These are phyloP conservation scores for Brassica balearica DNA, from an alignment of 441 rosid species.

Conservation along the genomic window DNA sequence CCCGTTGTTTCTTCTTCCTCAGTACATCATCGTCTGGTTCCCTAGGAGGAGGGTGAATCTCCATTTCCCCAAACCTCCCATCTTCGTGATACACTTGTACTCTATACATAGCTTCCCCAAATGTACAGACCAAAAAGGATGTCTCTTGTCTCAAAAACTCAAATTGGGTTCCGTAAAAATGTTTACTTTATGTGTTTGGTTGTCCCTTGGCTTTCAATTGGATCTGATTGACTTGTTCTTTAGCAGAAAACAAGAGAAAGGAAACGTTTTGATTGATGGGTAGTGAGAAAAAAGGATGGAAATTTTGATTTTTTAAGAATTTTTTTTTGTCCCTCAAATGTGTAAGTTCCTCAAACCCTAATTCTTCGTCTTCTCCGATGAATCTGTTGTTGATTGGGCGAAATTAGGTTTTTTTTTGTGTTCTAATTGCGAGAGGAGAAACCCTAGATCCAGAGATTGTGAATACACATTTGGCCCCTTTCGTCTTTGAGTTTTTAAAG, in stretches of 20 bases:
- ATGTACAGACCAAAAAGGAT: conserved; percentile 33
- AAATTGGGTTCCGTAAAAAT: conserved; percentile 39
- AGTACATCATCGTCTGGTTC: conserved; percentile 48
- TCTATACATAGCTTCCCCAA: conserved; percentile 47
- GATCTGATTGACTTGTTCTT: conserved; percentile 35
- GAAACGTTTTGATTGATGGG: conserved; percentile 14
- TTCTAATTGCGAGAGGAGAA: conserved; percentile 6
- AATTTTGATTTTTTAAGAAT: neutral
- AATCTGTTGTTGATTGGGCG: conserved; percentile 26
- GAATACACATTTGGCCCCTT: neutral
- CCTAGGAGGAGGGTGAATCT: conserved; percentile 67
- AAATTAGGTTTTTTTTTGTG: conserved; percentile 22
- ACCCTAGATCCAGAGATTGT: conserved; percentile 11
- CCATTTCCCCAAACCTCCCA: conserved; percentile 83
- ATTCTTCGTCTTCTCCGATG: conserved; percentile 39
- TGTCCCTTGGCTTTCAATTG: conserved; percentile 25
- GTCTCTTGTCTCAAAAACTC: conserved; percentile 35
- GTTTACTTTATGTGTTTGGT: conserved; percentile 23
- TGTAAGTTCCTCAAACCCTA: conserved; percentile 30
- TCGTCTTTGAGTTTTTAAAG: neutral
- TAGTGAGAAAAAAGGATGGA: conserved; percentile 29
- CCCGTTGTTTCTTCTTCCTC: conserved; percentile 52
- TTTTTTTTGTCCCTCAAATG: neutral
- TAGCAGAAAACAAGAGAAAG: conserved; percentile 38
- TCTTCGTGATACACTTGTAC: conserved; percentile 73